phyloP scores from a whole-genome alignment of 192 early-diverging fungal genomes.

The Polychytrium aggregatum region DNA sequence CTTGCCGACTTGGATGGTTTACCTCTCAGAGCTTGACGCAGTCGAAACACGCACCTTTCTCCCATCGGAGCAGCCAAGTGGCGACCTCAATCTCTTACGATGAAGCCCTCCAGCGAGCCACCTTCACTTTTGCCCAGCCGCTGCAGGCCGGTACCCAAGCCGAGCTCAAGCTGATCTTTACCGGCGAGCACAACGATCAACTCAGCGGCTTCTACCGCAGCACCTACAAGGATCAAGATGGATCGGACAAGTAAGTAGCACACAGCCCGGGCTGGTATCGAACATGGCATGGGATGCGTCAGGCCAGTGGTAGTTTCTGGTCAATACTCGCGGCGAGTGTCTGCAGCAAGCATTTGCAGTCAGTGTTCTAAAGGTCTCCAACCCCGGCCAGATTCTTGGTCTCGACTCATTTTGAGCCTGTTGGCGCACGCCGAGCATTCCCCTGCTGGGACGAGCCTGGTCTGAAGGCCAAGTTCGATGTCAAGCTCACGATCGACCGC shows the following conservation, averaged over 20 bases:
- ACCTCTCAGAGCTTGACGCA: not conserved
- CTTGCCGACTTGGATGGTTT: too few species aligned
- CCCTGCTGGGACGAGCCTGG: conserved; percentile 97
- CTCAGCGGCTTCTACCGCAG: conserved; percentile 94
- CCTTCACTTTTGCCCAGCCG: conserved; percentile 29
- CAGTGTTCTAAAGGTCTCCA: too few species aligned
- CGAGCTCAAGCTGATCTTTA: conserved; percentile 30
- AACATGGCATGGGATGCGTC: too few species aligned
- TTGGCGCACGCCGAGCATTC: conserved; percentile 81
- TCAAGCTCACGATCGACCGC: conserved; percentile 68
- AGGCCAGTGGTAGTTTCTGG: too few species aligned
- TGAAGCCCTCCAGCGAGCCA: conserved; percentile 27
- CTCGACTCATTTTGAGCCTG: conserved; percentile 92
- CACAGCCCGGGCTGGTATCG: too few species aligned
- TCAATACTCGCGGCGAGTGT: too few species aligned
- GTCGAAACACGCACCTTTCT: not conserved
- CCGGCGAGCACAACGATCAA: conserved; percentile 52
- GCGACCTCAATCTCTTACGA: conserved; percentile 29
- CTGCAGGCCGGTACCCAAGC: conserved; percentile 32
- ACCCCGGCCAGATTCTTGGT: conserved; percentile 68
- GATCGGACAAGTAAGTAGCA: conserved; percentile 10
- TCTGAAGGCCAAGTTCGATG: conserved; percentile 89
- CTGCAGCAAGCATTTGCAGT: too few species aligned
- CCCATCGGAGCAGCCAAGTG: conserved; percentile 14
- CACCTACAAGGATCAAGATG: conserved; percentile 49